phyloP scores from a whole-genome alignment of 768 basidiomycete species.

The Hysterangium stoloniferum region DNA sequence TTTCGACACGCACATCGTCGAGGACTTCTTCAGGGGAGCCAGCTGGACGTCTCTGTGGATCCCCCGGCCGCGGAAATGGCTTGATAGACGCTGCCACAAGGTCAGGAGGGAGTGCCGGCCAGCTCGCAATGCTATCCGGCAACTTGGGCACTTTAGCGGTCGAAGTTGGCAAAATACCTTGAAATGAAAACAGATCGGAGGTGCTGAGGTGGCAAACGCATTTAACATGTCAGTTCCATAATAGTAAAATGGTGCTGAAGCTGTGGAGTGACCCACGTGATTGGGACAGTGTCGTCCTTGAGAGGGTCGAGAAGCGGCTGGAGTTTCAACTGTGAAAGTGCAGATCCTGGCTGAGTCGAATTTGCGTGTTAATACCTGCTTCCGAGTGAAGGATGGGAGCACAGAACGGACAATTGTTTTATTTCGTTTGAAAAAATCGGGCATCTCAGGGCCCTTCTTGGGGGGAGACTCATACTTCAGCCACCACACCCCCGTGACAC shows the following conservation, averaged over 20 bases:
- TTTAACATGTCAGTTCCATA: conserved; percentile 1
- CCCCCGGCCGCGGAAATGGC: conserved; percentile 31
- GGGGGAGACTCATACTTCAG: conserved; percentile 36
- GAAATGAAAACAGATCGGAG: conserved; percentile 75
- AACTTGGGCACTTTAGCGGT: conserved; percentile 33
- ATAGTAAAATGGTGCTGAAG: conserved; percentile 1
- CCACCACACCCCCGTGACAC: conserved; percentile 65
- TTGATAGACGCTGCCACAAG: conserved; percentile 54
- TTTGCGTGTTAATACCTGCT: conserved; percentile 15
- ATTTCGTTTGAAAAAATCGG: conserved; percentile 69
- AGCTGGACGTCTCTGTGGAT: conserved; percentile 19
- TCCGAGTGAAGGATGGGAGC: conserved; percentile 5
- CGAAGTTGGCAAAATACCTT: conserved; percentile 52
- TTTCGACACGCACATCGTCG: conserved; percentile 43
- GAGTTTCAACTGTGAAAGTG: conserved; percentile 58
- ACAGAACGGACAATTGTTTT: conserved; percentile 46
- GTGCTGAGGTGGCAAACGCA: too few species aligned
- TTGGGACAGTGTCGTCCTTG: conserved; percentile 55
- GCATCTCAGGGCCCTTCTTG: conserved; percentile 36
- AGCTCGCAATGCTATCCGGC: conserved; percentile 54
- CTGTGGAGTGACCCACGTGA: conserved; percentile 45
- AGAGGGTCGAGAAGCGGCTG: conserved; percentile 67
- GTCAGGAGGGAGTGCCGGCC: conserved; percentile 60
- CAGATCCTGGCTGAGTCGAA: conserved; percentile 61
- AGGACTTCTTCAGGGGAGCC: conserved; percentile 20